Percentiles rank a stretch among this genome's conserved stretches.
Conservation (phyloP, 352 stramenopile species). For the Phytopythium oedochilum region DNA sequence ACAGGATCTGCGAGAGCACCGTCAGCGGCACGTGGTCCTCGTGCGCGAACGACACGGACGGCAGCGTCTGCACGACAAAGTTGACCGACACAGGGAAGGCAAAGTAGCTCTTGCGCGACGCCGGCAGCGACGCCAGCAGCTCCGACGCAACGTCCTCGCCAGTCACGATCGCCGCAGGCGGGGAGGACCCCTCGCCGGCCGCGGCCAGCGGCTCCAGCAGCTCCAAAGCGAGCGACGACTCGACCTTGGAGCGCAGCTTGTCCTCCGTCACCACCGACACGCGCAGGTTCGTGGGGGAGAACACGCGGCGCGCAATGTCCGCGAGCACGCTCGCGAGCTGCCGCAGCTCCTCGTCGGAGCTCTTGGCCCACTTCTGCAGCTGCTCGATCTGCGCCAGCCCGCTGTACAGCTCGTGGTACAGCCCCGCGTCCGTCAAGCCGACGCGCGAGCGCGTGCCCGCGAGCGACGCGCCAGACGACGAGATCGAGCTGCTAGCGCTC, state of each 20-base stretch:
- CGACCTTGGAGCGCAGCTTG: conserved; percentile 49
- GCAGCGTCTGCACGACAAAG: conserved; percentile 75
- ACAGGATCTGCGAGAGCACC: conserved; percentile 79
- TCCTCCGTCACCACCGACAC: conserved; percentile 75
- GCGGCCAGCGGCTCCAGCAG: conserved; percentile 37
- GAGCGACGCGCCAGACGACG: conserved; percentile 55
- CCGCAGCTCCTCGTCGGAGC: conserved; percentile 58
- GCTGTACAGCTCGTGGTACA: conserved; percentile 67
- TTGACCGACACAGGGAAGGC: conserved; percentile 79
- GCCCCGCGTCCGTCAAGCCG: conserved; percentile 38
- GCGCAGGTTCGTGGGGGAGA: conserved; percentile 47
- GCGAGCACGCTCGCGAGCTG: conserved; percentile 48
- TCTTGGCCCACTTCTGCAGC: conserved; percentile 67
- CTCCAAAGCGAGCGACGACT: conserved; percentile 34
- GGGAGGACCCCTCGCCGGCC: not conserved
- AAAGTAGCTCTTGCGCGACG: conserved; percentile 56
- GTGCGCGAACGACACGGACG: conserved; percentile 69
- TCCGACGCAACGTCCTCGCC: conserved; percentile 3
- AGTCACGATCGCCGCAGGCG: conserved; percentile 3
- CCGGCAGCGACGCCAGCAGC: conserved; percentile 14
- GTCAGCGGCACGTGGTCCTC: conserved; percentile 68
- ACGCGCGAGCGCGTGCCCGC: conserved; percentile 56
- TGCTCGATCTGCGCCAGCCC: conserved; percentile 72
- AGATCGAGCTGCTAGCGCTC: conserved; percentile 67
- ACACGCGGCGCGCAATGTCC: conserved; percentile 52